Conservation (phyloP, 257 asterid species). For the Agastache rugosa region DNA sequence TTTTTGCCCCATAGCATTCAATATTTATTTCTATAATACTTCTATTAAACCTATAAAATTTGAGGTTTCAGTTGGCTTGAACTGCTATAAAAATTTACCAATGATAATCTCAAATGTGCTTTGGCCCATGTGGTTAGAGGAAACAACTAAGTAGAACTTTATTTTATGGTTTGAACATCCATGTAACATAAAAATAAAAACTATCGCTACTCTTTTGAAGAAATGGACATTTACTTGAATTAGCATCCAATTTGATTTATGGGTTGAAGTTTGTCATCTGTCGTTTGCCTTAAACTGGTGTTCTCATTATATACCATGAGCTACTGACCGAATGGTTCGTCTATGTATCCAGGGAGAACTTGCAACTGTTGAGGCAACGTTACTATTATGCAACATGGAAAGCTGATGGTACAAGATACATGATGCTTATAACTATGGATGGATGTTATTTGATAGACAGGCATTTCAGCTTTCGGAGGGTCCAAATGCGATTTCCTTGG, state of each 20-base stretch:
- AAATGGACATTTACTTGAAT: slow-evolving; percentile 13
- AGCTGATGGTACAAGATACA: slow-evolving; percentile 99
- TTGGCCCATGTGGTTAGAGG: slow-evolving; percentile 2
- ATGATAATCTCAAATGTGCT: background rate
- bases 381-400: slow-evolving; percentile 99
- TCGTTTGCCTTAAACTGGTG: background rate
- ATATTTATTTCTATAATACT: background rate
- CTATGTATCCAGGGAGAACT: slow-evolving; percentile 74
- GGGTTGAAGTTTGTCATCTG: slow-evolving; percentile 26
- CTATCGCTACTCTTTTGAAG: slow-evolving; percentile 14
- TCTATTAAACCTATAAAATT: background rate
- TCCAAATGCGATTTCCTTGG: slow-evolving; percentile 97
- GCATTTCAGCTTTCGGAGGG: slow-evolving; percentile 88
- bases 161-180: background rate
- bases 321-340: slow-evolving; percentile 8
- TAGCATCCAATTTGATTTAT: slow-evolving; percentile 25
- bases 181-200: background rate
- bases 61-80: slow-evolving; percentile 1
- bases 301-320: slow-evolving; percentile 3
- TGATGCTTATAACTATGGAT: slow-evolving; percentile 97
- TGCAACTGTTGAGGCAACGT: slow-evolving; percentile 86
- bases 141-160: background rate
- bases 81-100: background rate
- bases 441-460: slow-evolving; percentile 96
- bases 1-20: background rate